Conservation (phyloP, 2,329 filamentous ascomycete species). For the Ascochyta koolunga region DNA sequence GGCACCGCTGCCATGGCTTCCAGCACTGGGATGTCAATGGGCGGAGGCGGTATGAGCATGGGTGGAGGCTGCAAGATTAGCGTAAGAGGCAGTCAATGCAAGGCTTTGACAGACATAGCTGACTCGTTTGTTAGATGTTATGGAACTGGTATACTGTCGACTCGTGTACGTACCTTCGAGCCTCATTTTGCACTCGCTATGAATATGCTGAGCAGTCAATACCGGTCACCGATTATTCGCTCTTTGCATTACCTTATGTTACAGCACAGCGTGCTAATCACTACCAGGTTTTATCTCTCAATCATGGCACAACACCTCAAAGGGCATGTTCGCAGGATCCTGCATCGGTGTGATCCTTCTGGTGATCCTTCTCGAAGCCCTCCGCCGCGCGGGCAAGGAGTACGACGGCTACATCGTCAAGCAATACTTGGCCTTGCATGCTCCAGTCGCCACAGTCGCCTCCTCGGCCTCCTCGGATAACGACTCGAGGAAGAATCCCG, state of each 20-base stretch:
- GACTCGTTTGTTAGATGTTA: slow-evolving; percentile 60
- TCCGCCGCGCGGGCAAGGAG: slow-evolving; percentile 74
- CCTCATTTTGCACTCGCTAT: neutral
- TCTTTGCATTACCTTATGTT: neutral
- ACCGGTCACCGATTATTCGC: neutral
- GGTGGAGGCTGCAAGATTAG: slow-evolving; percentile 41
- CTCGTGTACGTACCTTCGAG: slow-evolving; percentile 52
- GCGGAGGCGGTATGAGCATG: slow-evolving; percentile 28
- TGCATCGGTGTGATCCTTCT: slow-evolving; percentile 81
- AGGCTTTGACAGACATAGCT: neutral
- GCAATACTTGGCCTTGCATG: slow-evolving; percentile 50
- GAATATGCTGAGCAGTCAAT: neutral
- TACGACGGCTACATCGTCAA: slow-evolving; percentile 72
- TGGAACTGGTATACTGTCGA: slow-evolving; percentile 81
- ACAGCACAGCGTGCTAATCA: too few species aligned
- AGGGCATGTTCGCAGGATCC: slow-evolving; percentile 76
- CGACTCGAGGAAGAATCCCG: slow-evolving; percentile 17
- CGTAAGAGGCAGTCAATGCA: slow-evolving; percentile 19
- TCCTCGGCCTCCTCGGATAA: slow-evolving; percentile 26
- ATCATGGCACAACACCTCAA: slow-evolving; percentile 72
- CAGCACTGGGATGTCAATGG: slow-evolving; percentile 25
- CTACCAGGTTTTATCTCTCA: slow-evolving; percentile 65
- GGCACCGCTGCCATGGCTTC: slow-evolving; percentile 28
- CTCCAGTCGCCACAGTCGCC: neutral
- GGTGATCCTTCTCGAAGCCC: slow-evolving; percentile 72